These are phyloP conservation scores for Tuber melanosporum DNA, from an alignment of 495 filamentous ascomycete species.

Conservation along the genomic window DNA sequence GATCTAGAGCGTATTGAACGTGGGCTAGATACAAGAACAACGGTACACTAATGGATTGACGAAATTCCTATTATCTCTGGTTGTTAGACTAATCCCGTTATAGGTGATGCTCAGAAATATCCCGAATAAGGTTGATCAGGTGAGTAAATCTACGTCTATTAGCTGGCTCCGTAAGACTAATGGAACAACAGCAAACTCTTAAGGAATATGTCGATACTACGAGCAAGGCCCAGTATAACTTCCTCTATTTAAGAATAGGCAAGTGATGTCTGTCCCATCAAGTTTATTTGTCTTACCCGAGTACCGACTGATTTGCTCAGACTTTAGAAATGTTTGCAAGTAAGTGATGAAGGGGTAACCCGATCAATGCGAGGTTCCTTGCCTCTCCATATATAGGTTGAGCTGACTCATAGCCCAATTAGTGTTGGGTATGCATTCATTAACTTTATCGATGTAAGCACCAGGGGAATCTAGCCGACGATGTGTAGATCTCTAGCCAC, in stretches of 20 bases:
- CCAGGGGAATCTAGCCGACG: neutral
- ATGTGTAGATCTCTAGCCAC: slow-evolving; percentile 39
- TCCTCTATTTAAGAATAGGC: slow-evolving; percentile 89
- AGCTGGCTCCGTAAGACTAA: neutral
- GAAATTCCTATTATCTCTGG: neutral
- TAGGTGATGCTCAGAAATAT: slow-evolving; percentile 96
- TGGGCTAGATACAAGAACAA: slow-evolving; percentile 41
- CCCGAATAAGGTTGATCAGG: slow-evolving; percentile 80
- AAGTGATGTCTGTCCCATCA: slow-evolving; percentile 20
- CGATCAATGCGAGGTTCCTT: neutral
- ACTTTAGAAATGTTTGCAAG: slow-evolving; percentile 87
- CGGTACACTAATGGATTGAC: slow-evolving; percentile 16
- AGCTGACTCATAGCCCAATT: slow-evolving; percentile 15
- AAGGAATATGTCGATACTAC: slow-evolving; percentile 73
- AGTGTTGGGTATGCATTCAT: slow-evolving; percentile 98
- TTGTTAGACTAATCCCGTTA: slow-evolving; percentile 21
- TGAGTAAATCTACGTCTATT: slow-evolving; percentile 35
- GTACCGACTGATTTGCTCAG: slow-evolving; percentile 44
- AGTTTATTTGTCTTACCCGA: neutral
- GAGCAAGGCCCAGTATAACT: slow-evolving; percentile 78
- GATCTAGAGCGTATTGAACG: slow-evolving; percentile 39
- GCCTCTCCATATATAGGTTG: neutral
- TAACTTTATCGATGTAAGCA: slow-evolving; percentile 76
- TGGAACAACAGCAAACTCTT: slow-evolving; percentile 50
- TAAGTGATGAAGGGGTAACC: slow-evolving; percentile 45